A percentile compares a stretch with the other conserved stretches of the same genome.
Conservation (phyloP, 345 rosid species). For the Bruguiera sexangula region DNA sequence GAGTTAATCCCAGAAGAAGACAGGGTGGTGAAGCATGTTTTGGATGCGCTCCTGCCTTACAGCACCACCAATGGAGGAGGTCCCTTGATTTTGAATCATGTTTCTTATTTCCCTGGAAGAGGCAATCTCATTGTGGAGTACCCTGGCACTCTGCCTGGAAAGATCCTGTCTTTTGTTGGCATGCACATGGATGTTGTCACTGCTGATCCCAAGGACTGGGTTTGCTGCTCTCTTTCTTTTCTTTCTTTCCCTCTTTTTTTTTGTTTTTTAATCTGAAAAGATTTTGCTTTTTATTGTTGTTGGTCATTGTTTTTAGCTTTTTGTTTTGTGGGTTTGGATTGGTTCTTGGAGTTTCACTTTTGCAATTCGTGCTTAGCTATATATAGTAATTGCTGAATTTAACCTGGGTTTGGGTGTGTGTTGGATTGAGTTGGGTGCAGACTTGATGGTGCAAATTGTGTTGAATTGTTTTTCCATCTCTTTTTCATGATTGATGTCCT, state of each 20-base stretch:
- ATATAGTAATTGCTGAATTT: neutral
- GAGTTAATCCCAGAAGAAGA: constrained; percentile 90
- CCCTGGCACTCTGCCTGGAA: constrained; percentile 85
- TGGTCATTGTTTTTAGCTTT: neutral
- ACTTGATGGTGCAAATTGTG: neutral
- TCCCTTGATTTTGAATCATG: constrained; percentile 70
- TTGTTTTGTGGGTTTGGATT: neutral
- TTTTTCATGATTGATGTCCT: neutral
- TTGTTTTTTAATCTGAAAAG: too few species aligned
- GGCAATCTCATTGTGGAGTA: constrained; percentile 96
- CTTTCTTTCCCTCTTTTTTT: neutral
- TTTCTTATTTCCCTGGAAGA: constrained; percentile 62
- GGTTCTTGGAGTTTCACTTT: neutral
- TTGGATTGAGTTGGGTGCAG: neutral
- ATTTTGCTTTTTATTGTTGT: too few species aligned
- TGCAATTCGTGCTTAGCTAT: neutral
- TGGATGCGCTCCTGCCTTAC: constrained; percentile 69
- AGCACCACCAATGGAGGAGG: constrained; percentile 86
- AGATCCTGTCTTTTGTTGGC: constrained; percentile 91
- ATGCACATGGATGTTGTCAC: constrained; percentile 99
- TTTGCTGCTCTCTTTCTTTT: constrained; percentile 24
- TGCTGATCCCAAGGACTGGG: constrained; percentile 92
- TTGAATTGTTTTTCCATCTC: neutral
- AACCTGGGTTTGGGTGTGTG: neutral
- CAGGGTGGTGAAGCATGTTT: constrained; percentile 69